phyloP scores from a whole-genome alignment of 352 stramenopile species.

The Globisporangium uncinulatum region DNA sequence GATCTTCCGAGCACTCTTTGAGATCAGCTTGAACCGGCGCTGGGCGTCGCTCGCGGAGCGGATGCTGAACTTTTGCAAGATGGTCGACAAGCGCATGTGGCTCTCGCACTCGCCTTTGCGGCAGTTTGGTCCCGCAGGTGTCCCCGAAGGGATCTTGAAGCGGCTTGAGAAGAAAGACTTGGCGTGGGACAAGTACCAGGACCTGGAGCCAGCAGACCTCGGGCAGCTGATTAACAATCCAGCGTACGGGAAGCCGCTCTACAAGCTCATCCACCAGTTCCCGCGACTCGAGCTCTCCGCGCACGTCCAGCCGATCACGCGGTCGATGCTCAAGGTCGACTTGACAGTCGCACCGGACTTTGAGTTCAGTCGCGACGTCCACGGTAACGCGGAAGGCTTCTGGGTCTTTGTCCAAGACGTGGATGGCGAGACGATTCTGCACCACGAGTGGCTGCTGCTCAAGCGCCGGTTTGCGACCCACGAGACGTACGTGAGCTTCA shows the following conservation, averaged over 20 bases:
- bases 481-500: constrained; percentile 90
- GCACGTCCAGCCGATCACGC: constrained; percentile 97
- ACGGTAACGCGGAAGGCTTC: constrained; percentile 96
- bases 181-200: constrained; percentile 96
- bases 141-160: constrained; percentile 95
- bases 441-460: constrained; percentile 97
- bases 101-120: constrained; percentile 95
- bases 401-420: constrained; percentile 99
- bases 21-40: constrained; percentile 95
- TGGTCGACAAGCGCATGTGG: constrained; percentile 99
- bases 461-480: constrained; percentile 82
- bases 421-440: constrained; percentile 97
- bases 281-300: constrained; percentile 95
- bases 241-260: constrained; percentile 97
- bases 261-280: constrained; percentile 99
- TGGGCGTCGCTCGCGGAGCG: constrained; percentile 95
- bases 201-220: constrained; percentile 97
- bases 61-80: constrained; percentile 97
- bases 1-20: constrained; percentile 98
- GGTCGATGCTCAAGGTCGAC: constrained; percentile 95
- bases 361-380: constrained; percentile 94
- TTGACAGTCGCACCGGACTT: constrained; percentile 97
- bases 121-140: constrained; percentile 88
- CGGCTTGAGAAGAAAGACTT: constrained; percentile 99
- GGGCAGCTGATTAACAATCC: constrained; percentile 96